phyloP scores from a whole-genome alignment of 306 rosid species.

The Dryas octopetala region DNA sequence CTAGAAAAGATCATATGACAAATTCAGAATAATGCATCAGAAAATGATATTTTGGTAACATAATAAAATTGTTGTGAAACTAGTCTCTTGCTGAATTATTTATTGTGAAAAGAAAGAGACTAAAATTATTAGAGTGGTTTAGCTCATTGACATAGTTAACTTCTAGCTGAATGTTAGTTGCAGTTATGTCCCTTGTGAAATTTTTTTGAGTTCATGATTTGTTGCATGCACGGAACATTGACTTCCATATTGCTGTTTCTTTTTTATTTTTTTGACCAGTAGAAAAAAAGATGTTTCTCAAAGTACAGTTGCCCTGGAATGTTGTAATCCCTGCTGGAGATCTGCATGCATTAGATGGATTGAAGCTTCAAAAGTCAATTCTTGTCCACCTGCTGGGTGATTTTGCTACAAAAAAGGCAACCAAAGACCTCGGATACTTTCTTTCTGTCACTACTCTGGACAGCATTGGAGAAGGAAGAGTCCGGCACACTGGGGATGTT shows the following conservation, averaged over 20 bases:
- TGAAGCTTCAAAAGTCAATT: slow-evolving; percentile 72
- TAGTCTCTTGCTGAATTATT: too few relatives aligned
- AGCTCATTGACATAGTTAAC: too few relatives aligned
- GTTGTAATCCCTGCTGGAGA: slow-evolving; percentile 69
- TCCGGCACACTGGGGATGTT: slow-evolving; percentile 74
- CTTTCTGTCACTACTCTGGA: slow-evolving; percentile 72
- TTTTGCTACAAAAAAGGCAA: slow-evolving; percentile 66
- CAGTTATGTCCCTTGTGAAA: neutral
- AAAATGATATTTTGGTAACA: neutral
- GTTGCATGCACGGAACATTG: too few relatives aligned
- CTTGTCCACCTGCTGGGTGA: slow-evolving; percentile 56
- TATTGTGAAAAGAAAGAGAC: too few relatives aligned
- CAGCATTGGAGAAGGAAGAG: slow-evolving; percentile 74
- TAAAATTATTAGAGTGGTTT: too few relatives aligned
- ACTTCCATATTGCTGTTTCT: neutral
- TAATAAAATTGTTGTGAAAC: neutral
- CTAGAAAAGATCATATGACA: neutral
- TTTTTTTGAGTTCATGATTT: neutral
- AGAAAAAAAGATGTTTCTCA: slow-evolving; percentile 52
- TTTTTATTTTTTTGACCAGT: slow-evolving; percentile 24
- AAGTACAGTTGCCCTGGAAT: slow-evolving; percentile 75
- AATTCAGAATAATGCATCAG: neutral
- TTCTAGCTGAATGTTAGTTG: too few relatives aligned
- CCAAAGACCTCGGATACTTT: slow-evolving; percentile 74
- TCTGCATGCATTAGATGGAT: slow-evolving; percentile 48